Conservation (phyloP, 2,329 filamentous ascomycete genomes). For the Sporothrix protearum region DNA sequence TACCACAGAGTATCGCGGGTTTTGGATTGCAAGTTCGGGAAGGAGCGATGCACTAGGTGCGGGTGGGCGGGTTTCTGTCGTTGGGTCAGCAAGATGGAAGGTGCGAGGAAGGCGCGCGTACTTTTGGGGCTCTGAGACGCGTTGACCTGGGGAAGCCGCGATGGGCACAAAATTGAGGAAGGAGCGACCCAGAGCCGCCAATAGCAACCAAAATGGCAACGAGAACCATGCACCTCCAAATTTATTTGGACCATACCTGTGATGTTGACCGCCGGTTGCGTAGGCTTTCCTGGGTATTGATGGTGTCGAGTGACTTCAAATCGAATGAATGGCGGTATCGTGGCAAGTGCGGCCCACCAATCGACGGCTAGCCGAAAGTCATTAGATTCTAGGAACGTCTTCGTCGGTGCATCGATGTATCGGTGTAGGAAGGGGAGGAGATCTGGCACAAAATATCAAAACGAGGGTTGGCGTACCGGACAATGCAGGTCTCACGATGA, state of each 20-base stretch:
- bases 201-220: background rate
- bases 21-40: background rate
- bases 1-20: background rate
- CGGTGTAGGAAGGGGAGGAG: background rate
- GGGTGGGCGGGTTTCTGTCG: background rate
- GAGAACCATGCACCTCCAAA: background rate
- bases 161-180: background rate
- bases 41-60: background rate
- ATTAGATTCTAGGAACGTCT: background rate
- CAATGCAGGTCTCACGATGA: background rate
- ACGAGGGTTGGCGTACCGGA: background rate
- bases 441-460: background rate
- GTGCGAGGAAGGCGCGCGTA: background rate
- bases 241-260: background rate
- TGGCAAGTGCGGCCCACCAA: background rate
- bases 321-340: background rate
- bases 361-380: background rate
- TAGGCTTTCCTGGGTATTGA: background rate
- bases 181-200: background rate
- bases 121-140: background rate
- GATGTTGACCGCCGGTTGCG: constrained; percentile 15
- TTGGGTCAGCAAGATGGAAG: background rate
- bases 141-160: background rate
- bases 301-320: background rate
- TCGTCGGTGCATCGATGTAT: background rate